A percentile compares a stretch with the other conserved stretches of the same genome.
Evolutionary conservation across 2,329 filamentous ascomycete species (phyloP).

Genomic region (Fusarium sp.): DNA sequence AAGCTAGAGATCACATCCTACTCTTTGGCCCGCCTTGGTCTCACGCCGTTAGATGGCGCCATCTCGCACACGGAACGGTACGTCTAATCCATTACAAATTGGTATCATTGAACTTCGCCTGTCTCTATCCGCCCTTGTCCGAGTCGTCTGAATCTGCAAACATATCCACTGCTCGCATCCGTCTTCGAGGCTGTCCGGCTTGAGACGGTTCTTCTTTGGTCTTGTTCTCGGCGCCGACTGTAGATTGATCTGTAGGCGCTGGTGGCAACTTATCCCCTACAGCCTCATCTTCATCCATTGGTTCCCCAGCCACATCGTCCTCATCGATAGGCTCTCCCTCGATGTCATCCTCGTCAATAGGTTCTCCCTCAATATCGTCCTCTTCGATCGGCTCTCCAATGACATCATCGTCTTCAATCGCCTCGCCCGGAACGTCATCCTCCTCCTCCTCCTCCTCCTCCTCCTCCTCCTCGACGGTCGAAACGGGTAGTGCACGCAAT

Average conservation of each 20-base stretch:
- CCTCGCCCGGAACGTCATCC: conserved; percentile 59
- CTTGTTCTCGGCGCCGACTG: conserved; percentile 33
- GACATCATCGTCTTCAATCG: conserved; percentile 54
- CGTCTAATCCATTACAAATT: conserved; percentile 1
- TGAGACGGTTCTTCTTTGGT: conserved; percentile 16
- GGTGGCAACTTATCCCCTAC: conserved; percentile 40
- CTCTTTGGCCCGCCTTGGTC: background rate
- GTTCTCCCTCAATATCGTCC: conserved; percentile 57
- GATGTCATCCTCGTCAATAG: conserved; percentile 57
- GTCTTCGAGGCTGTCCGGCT: conserved; percentile 57
- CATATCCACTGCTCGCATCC: conserved; percentile 84
- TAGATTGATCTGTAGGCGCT: conserved; percentile 2
- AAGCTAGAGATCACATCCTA: background rate
- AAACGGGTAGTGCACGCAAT: conserved; percentile 33
- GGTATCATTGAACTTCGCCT: background rate
- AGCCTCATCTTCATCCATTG: conserved; percentile 55
- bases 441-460: conserved; percentile 54
- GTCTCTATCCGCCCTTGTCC: conserved; percentile 27
- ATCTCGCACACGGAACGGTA: conserved; percentile 11
- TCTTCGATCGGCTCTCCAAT: conserved; percentile 56
- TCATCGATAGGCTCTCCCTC: conserved; percentile 57
- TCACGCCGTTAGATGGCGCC: conserved; percentile 19
- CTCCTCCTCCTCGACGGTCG: conserved; percentile 44
- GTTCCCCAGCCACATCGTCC: conserved; percentile 53
- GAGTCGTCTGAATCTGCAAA: conserved; percentile 77